Conservation (phyloP, 257 asterid genomes). For the Capsicum baccatum region DNA sequence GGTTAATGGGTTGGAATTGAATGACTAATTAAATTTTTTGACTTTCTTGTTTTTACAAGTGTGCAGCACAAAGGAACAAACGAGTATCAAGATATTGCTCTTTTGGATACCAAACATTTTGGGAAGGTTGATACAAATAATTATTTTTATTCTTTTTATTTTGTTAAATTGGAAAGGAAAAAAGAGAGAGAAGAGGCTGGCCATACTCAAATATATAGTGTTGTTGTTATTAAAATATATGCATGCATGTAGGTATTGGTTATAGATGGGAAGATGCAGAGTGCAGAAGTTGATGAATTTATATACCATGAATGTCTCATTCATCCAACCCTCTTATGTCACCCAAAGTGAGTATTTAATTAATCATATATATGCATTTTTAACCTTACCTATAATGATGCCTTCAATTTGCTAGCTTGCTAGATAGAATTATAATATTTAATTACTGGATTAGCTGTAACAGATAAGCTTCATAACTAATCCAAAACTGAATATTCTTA, state of each 20-base stretch:
- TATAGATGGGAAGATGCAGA: constrained; percentile 99
- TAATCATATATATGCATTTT: not conserved
- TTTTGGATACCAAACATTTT: constrained; percentile 84
- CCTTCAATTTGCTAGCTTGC: not conserved
- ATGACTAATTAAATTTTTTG: not conserved
- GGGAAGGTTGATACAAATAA: constrained; percentile 65
- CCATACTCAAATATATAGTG: not conserved
- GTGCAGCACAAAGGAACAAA: constrained; percentile 90
- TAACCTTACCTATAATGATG: not conserved
- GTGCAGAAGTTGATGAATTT: constrained; percentile 97
- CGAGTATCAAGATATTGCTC: constrained; percentile 92
- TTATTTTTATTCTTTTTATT: not conserved
- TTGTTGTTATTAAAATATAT: constrained; percentile 20
- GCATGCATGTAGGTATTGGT: constrained; percentile 68
- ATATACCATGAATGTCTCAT: constrained; percentile 95
- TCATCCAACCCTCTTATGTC: constrained; percentile 93
- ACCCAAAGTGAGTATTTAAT: constrained; percentile 64
- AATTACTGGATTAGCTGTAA: not conserved
- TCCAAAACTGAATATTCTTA: not conserved
- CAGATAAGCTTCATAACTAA: not conserved
- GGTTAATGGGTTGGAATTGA: not conserved
- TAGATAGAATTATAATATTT: not conserved
- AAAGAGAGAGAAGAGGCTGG: not conserved
- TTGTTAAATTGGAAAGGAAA: not conserved
- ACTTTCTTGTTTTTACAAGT: constrained; percentile 39